Conservation (phyloP, 2,329 filamentous ascomycete genomes). For the Trichocomaceae sp. region DNA sequence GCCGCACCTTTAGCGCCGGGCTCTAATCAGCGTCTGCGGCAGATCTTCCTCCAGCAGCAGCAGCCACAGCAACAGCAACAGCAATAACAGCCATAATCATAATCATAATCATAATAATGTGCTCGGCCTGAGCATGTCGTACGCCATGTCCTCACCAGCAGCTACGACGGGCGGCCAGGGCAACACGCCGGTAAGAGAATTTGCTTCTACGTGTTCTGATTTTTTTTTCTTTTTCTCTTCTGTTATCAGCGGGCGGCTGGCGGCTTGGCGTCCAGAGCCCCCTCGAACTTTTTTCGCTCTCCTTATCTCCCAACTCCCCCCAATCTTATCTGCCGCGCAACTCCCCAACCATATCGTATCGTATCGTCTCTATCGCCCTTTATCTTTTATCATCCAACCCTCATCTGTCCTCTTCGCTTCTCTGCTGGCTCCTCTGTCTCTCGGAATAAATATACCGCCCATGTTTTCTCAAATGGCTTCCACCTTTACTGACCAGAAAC, state of each 20-base stretch:
- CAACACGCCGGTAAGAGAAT: constrained; percentile 38
- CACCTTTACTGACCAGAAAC: constrained; percentile 43
- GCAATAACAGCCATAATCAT: background rate
- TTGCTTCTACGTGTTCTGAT: background rate
- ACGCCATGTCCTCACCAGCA: constrained; percentile 58
- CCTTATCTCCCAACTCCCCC: constrained; percentile 37
- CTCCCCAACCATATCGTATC: constrained; percentile 33
- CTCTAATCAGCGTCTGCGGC: background rate
- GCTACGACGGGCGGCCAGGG: constrained; percentile 59
- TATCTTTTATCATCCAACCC: constrained; percentile 5
- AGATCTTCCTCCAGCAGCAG: background rate
- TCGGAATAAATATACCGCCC: background rate
- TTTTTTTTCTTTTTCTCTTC: constrained; percentile 16
- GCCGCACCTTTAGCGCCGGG: background rate
- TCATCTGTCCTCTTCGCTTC: background rate
- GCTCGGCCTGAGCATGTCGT: constrained; percentile 53
- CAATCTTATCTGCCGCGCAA: constrained; percentile 35
- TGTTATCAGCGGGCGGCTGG: constrained; percentile 26
- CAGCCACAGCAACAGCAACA: background rate
- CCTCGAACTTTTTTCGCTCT: constrained; percentile 1
- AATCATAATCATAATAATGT: constrained; percentile 36
- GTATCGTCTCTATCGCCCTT: constrained; percentile 19
- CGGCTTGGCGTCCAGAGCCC: constrained; percentile 27
- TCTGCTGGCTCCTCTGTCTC: constrained; percentile 6
- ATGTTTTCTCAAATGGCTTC: constrained; percentile 34